Conservation (phyloP, 2,329 filamentous ascomycete genomes). For the Talaromyces sp. region DNA sequence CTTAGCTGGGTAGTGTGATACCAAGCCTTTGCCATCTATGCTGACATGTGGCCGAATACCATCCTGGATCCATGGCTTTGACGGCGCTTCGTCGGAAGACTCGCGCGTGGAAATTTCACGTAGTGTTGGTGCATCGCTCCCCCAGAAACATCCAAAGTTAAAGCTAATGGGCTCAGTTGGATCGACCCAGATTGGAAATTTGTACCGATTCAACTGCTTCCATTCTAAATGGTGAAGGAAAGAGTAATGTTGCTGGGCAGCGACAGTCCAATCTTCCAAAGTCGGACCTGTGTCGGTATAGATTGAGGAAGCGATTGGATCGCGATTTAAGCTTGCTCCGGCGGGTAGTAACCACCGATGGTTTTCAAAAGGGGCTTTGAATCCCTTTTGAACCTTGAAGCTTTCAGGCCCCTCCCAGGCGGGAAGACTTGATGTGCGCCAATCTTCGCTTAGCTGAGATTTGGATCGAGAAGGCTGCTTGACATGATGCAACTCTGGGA, state of each 20-base stretch:
- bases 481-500: constrained; percentile 47
- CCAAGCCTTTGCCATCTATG: constrained; percentile 58
- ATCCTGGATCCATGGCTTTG: constrained; percentile 40
- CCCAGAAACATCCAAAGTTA: constrained; percentile 58
- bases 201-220: constrained; percentile 50
- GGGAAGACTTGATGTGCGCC: constrained; percentile 39
- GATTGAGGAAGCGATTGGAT: constrained; percentile 53
- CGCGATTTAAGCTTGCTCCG: constrained; percentile 41
- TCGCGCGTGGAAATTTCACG: constrained; percentile 45
- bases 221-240: constrained; percentile 56
- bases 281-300: constrained; percentile 51
- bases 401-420: constrained; percentile 35
- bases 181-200: constrained; percentile 52
- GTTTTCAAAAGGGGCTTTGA: constrained; percentile 33
- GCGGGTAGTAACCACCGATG: constrained; percentile 57
- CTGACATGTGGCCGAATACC: constrained; percentile 37
- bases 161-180: constrained; percentile 56
- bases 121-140: constrained; percentile 54
- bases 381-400: constrained; percentile 32
- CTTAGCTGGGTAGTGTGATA: constrained; percentile 57
- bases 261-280: constrained; percentile 55
- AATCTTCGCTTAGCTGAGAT: constrained; percentile 25
- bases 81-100: constrained; percentile 40
- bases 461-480: constrained; percentile 21
- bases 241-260: constrained; percentile 48